A percentile compares a stretch with the other conserved stretches of the same genome.
Evolutionary conservation across 257 asterid genomes (phyloP).

Genomic region (Cordia subcordata): DNA sequence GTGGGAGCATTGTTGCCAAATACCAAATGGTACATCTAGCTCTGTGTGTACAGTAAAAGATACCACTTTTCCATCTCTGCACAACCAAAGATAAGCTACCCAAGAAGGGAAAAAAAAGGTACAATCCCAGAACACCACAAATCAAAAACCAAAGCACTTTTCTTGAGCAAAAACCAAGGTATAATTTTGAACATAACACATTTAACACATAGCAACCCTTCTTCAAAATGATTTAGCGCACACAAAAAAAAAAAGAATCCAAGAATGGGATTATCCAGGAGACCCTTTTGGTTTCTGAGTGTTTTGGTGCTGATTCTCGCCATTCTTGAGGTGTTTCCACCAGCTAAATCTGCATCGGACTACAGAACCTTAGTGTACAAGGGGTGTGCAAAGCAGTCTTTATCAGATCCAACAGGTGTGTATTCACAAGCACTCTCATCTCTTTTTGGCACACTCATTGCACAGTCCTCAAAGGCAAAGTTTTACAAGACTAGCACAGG

Average conservation of each 20-base stretch:
- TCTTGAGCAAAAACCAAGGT: slow-evolving; percentile 27
- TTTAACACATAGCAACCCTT: slow-evolving; percentile 13
- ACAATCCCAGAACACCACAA: slow-evolving; percentile 34
- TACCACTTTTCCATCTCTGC: slow-evolving; percentile 23
- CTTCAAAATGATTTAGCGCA: slow-evolving; percentile 42
- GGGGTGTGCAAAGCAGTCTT: slow-evolving; percentile 79
- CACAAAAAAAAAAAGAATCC: slow-evolving; percentile 23
- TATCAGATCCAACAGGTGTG: slow-evolving; percentile 88
- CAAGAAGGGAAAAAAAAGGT: slow-evolving; percentile 24
- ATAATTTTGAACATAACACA: slow-evolving; percentile 31
- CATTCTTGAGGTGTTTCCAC: slow-evolving; percentile 35
- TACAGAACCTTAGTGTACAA: slow-evolving; percentile 70
- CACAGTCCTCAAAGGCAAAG: slow-evolving; percentile 82
- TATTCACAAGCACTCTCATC: slow-evolving; percentile 86
- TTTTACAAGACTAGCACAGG: slow-evolving; percentile 72
- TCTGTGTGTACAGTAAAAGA: slow-evolving; percentile 25
- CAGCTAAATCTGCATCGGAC: slow-evolving; percentile 54
- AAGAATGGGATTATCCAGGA: slow-evolving; percentile 49
- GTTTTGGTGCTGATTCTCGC: slow-evolving; percentile 30
- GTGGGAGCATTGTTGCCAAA: background rate
- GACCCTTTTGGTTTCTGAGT: slow-evolving; percentile 31
- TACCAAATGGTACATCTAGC: slow-evolving; percentile 22
- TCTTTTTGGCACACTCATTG: slow-evolving; percentile 70
- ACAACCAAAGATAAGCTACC: slow-evolving; percentile 24
- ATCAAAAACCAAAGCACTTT: slow-evolving; percentile 34